Evolutionary conservation across 352 stramenopile genomes (phyloP).

Genomic region (Peronosclerospora sorghi): DNA sequence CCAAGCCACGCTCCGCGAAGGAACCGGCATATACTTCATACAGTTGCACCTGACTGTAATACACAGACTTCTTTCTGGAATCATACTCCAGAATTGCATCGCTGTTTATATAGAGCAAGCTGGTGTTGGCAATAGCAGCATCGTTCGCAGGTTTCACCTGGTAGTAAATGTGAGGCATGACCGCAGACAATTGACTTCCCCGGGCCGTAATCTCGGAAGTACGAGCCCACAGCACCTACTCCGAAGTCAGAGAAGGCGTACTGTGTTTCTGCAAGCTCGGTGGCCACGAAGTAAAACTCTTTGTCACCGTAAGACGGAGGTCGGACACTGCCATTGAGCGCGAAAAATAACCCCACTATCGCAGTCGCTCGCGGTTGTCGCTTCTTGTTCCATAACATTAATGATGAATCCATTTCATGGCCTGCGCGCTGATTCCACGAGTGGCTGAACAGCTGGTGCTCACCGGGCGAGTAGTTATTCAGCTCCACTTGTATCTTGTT

Average conservation of each 20-base stretch:
- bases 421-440: slow-evolving; percentile 39
- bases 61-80: slow-evolving; percentile 32
- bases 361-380: slow-evolving; percentile 35
- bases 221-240: slow-evolving; percentile 26
- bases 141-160: too few species aligned
- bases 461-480: slow-evolving; percentile 29
- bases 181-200: slow-evolving; percentile 30
- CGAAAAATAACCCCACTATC: slow-evolving; percentile 33
- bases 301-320: slow-evolving; percentile 42
- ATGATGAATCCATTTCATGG: slow-evolving; percentile 47
- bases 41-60: slow-evolving; percentile 32
- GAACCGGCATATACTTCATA: slow-evolving; percentile 44
- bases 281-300: slow-evolving; percentile 42
- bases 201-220: slow-evolving; percentile 14
- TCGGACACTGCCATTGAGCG: slow-evolving; percentile 13
- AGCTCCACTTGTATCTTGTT: neutral
- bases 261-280: slow-evolving; percentile 37
- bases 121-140: neutral
- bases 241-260: slow-evolving; percentile 41
- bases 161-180: slow-evolving; percentile 29
- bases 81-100: slow-evolving; percentile 43
- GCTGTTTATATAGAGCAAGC: slow-evolving; percentile 59
- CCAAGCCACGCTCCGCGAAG: slow-evolving; percentile 25
- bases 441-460: slow-evolving; percentile 31
- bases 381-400: slow-evolving; percentile 47